Conservation (phyloP, 2,329 filamentous ascomycete genomes). For the Volutella citrinella region DNA sequence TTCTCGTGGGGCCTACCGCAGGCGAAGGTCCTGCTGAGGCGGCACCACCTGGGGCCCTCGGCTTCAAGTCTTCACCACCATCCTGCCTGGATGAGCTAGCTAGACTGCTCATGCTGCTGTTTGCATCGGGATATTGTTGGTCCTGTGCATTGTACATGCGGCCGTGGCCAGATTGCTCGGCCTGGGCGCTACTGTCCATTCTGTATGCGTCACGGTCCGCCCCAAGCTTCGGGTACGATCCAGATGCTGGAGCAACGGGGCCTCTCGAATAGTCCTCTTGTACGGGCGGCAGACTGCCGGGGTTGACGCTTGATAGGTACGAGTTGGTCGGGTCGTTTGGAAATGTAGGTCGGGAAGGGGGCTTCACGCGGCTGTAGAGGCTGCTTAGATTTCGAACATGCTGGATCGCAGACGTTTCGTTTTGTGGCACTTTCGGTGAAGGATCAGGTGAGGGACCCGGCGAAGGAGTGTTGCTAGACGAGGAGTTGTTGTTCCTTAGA, state of each 20-base stretch:
- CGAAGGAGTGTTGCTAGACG: conserved; percentile 11
- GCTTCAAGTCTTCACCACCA: conserved; percentile 45
- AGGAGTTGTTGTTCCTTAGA: conserved; percentile 28
- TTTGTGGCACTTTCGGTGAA: conserved; percentile 17
- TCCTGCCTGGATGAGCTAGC: conserved; percentile 42
- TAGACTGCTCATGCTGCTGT: conserved; percentile 46
- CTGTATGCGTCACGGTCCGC: conserved; percentile 13
- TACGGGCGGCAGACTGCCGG: no score
- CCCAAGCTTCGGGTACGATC: no score
- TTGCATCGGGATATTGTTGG: conserved; percentile 35
- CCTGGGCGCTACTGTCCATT: conserved; percentile 41
- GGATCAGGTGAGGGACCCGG: neutral
- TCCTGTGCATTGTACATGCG: conserved; percentile 36
- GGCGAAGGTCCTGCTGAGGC: conserved; percentile 57
- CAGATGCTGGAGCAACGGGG: no score
- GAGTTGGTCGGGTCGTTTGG: conserved; percentile 17
- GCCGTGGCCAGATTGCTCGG: conserved; percentile 49
- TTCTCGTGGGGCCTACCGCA: conserved; percentile 37
- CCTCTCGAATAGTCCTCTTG: no score
- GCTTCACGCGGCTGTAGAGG: conserved; percentile 56
- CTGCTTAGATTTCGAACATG: conserved; percentile 55
- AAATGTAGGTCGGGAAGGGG: conserved; percentile 51
- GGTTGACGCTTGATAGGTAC: no score
- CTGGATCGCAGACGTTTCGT: conserved; percentile 28
- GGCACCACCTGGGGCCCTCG: conserved; percentile 52